A percentile compares a stretch with the other conserved stretches of the same genome.
Evolutionary conservation across 768 basidiomycete genomes (phyloP).

Genomic region (Clavulina sp.): DNA sequence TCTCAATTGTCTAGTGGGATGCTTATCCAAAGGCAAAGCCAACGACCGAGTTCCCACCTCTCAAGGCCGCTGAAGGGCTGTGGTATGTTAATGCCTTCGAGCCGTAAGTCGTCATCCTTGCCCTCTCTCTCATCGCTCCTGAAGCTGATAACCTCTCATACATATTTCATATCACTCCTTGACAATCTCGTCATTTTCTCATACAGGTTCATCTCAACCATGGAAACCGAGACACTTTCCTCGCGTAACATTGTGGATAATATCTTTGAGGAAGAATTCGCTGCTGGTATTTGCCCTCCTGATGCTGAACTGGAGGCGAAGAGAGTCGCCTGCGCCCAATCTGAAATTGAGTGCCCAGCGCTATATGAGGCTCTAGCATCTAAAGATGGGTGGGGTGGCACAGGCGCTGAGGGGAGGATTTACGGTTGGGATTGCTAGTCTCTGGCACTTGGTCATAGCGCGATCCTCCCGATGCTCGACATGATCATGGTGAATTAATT

Average conservation of each 20-base stretch:
- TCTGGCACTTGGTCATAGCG: too few relatives aligned
- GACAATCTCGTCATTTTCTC: background rate
- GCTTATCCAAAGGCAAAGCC: slow-evolving; percentile 62
- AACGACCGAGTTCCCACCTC: slow-evolving; percentile 48
- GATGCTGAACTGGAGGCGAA: background rate
- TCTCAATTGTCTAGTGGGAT: slow-evolving; percentile 40
- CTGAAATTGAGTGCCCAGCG: background rate
- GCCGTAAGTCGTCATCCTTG: slow-evolving; percentile 34
- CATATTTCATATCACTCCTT: slow-evolving; percentile 1
- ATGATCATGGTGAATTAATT: too few relatives aligned
- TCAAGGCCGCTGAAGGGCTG: slow-evolving; percentile 58
- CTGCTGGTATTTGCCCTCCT: slow-evolving; percentile 39
- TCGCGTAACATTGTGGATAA: slow-evolving; percentile 72
- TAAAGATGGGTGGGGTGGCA: background rate
- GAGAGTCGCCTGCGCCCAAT: background rate
- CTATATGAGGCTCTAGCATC: background rate
- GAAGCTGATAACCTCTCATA: too few relatives aligned
- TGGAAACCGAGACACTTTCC: slow-evolving; percentile 84
- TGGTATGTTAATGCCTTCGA: slow-evolving; percentile 92
- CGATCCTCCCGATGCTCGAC: too few relatives aligned
- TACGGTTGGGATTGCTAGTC: slow-evolving; percentile 1
- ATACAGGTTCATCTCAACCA: slow-evolving; percentile 63
- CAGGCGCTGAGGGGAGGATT: background rate
- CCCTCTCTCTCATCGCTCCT: background rate
- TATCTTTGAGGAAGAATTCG: slow-evolving; percentile 55